Base-by-base conservation (phyloP, 306 rosid genomes). In the Acmispon strigosus region DNA sequence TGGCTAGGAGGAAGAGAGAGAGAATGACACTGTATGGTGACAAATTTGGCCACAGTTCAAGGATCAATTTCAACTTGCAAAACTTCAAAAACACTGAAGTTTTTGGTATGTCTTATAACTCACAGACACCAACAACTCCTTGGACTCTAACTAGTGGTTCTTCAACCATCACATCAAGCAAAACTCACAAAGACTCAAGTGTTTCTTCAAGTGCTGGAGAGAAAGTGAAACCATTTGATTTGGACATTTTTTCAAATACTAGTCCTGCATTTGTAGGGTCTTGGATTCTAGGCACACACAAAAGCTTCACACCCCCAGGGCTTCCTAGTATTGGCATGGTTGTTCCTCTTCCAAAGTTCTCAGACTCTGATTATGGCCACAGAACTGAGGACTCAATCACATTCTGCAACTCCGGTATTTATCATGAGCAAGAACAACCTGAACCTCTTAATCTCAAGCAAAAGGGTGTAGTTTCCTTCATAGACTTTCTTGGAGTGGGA, bases 401-500 rank as follows among this genome's bases (percentile, higher is more conserved):
- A 29, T 22, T 1, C 24, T 22, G 24, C 24, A 22, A 22, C 24
- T 27, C 32, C 3, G 44, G 20, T 13, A 56, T 3, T 13, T 45
- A 50, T 20, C 12, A 66, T 14, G 51, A 68, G 9, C 6, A 69
- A 53, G 14, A 70, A 51, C 70, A 80, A 56, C 50, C 22, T 16
- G 22, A 76, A 64, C 47, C 62, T 14, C 24, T 39, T 45, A 16
- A 65, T 65, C 43, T 65, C 44, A 42, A 66, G 36, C 44, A 45
- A 34, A 72, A 86, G 56, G 65, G 62, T 50, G 63, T 72, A 47
- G 62, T 74, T 76, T 70, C 82, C 32, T 87, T 84, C 86, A 80
- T 87, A 77, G 92, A 84, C 66, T 87, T 87, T 76, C 89, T 87
- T 72, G 89, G 92, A 7, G 89, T 84, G 42, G 89, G 84, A 73